Evolutionary conservation across 805 yeast genomes (phyloP), one percentile per base, ranked within the genome.

Genomic region (Saccharomycopsis javanensis): DNA sequence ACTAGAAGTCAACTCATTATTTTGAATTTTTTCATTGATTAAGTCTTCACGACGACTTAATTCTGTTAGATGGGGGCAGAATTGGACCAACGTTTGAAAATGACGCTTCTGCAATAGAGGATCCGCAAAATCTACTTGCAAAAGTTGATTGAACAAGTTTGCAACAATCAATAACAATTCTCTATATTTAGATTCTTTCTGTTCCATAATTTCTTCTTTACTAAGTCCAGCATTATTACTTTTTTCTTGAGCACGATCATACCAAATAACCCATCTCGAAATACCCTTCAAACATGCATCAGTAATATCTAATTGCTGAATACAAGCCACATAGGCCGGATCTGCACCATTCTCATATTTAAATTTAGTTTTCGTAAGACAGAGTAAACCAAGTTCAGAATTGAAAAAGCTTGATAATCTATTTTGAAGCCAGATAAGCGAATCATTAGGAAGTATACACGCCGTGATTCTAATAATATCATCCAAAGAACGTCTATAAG

Each of bases 231-330:
- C 75, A 7, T 61, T 55, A 7, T 61, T 55, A 1, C 68, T 63
- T 57, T 77, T 76, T 50, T 76, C 77, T 25, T 77, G 77, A 4
- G 75, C 77, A 5, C 82, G 81, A 35, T 71, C 77, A 64, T 88
- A 90, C 97, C 97, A 92, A 16, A 89, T 82, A 64, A 88, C 82
- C 99, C 99, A 95, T 66, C 99, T 80, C 11, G 94, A 83, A 25
- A 95, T 85, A 37, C 98, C 99, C 59, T 96, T 79, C 34, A 94
- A 80, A 63, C 95, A 85, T 35, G 96, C 85, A 69, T 92, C 98
- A 28, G 90, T 88, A 27, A 90, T 81, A 66, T 83, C 84, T 60
- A 94, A 82, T 67, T 90, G 97, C 0, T 96, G 80, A 55, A 84
- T 78, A 0, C 96, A 94, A 60, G 82, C 78, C 48, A 86, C 77